Conservation (phyloP, 805 yeast species). For the Saccharomycopsis javanensis region DNA sequence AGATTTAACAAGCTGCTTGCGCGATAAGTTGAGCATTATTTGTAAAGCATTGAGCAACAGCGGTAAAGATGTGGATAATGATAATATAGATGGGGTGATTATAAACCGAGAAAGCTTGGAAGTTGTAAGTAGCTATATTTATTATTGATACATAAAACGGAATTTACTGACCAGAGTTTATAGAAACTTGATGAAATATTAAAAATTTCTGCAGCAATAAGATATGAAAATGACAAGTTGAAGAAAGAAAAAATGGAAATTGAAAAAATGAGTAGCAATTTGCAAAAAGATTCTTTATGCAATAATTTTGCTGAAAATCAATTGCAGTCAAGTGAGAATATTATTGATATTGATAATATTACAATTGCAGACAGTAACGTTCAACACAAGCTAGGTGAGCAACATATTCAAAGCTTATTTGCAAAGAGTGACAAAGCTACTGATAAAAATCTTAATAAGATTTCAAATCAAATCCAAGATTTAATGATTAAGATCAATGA, state of each 20-base stretch:
- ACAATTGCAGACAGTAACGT: too few species aligned
- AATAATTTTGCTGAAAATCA: background rate
- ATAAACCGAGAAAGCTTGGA: background rate
- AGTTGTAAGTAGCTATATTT: background rate
- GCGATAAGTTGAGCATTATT: background rate
- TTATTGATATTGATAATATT: too few species aligned
- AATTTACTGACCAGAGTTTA: background rate
- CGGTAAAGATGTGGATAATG: background rate
- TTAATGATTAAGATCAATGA: background rate
- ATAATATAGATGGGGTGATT: background rate
- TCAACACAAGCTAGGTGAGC: too few species aligned
- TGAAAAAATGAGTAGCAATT: background rate
- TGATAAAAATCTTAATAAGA: background rate
- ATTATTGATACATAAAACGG: too few species aligned
- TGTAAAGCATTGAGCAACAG: background rate
- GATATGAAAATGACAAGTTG: background rate
- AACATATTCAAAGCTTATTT: background rate
- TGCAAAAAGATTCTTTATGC: background rate
- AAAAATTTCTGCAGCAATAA: background rate
- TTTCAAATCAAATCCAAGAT: background rate
- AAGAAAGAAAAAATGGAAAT: background rate
- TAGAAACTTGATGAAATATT: background rate
- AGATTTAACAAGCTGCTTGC: background rate
- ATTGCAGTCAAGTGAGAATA: background rate
- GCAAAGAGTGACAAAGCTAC: background rate